A percentile compares a stretch with the other conserved stretches of the same genome.
Conservation (phyloP, 345 rosid species). For the Camelina neglecta region DNA sequence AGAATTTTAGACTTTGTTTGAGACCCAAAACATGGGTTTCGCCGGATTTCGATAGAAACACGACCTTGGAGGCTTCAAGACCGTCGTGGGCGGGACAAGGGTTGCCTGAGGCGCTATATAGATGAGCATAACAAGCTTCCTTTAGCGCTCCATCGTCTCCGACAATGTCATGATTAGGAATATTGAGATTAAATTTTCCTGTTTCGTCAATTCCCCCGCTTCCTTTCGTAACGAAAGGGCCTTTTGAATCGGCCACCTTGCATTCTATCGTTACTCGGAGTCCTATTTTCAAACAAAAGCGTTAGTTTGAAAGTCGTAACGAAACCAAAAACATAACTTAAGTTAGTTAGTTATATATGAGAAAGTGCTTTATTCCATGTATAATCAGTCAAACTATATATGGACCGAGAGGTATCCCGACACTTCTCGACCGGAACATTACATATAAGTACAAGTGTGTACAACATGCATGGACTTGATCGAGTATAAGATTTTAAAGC, state of each 20-base stretch:
- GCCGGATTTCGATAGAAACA: conserved; percentile 46
- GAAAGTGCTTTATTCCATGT: neutral
- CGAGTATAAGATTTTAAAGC: neutral
- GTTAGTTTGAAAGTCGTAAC: neutral
- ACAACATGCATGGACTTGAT: neutral
- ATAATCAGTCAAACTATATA: neutral
- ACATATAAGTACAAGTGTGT: neutral
- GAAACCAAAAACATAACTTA: too few species aligned
- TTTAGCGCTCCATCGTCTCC: conserved; percentile 55
- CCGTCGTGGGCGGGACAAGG: conserved; percentile 67
- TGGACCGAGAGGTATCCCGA: neutral
- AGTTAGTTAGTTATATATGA: neutral
- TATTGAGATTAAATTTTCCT: conserved; percentile 64
- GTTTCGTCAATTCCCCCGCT: conserved; percentile 56
- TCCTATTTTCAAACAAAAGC: conserved; percentile 48
- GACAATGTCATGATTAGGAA: conserved; percentile 53
- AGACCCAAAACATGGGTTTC: conserved; percentile 59
- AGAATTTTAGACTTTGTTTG: conserved; percentile 63
- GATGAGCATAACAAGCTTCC: conserved; percentile 83
- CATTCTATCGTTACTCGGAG: conserved; percentile 75
- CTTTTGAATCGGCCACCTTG: conserved; percentile 53
- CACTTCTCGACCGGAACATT: neutral
- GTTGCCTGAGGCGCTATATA: conserved; percentile 59
- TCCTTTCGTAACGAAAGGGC: conserved; percentile 57
- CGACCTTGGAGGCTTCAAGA: conserved; percentile 58